A percentile compares a stretch with the other conserved stretches of the same genome.
Conservation (phyloP, 345 rosid genomes). For the Gossypium mustelinum region DNA sequence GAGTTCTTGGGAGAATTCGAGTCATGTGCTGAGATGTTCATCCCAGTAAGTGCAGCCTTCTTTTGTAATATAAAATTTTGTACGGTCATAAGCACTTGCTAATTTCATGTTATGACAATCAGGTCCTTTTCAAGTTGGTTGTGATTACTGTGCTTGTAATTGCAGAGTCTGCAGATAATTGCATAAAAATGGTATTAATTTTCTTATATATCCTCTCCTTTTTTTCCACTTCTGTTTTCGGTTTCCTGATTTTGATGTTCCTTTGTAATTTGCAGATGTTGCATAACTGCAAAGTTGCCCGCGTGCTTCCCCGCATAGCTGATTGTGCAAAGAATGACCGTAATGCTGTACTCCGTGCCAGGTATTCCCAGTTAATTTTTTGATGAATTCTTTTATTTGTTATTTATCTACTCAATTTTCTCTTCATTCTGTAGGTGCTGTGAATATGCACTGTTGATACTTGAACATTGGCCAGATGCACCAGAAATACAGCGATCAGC, state of each 20-base stretch:
- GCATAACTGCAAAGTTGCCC: conserved; percentile 86
- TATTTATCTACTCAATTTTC: conserved; percentile 11
- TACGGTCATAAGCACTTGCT: conserved; percentile 22
- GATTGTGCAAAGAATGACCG: conserved; percentile 94
- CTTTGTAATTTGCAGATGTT: conserved; percentile 59
- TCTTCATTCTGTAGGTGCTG: conserved; percentile 60
- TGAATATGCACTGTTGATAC: conserved; percentile 85
- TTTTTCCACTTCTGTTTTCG: neutral
- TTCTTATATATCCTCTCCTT: conserved; percentile 3
- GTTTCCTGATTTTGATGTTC: neutral
- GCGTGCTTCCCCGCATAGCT: conserved; percentile 89
- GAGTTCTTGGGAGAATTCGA: conserved; percentile 97
- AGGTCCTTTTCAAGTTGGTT: conserved; percentile 99
- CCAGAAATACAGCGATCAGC: conserved; percentile 93
- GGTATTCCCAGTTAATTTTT: conserved; percentile 34
- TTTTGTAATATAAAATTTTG: conserved; percentile 12
- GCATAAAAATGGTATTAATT: conserved; percentile 81
- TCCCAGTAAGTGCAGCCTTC: conserved; percentile 66
- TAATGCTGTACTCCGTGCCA: conserved; percentile 83
- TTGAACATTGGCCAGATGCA: conserved; percentile 98
- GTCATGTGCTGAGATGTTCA: conserved; percentile 86
- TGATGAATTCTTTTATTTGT: conserved; percentile 16
- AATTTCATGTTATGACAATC: conserved; percentile 43
- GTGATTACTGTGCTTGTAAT: conserved; percentile 99
- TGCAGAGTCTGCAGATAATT: conserved; percentile 98